phyloP scores from a whole-genome alignment of 208 protist genomes.

The Trypanosomatidae sp. region DNA sequence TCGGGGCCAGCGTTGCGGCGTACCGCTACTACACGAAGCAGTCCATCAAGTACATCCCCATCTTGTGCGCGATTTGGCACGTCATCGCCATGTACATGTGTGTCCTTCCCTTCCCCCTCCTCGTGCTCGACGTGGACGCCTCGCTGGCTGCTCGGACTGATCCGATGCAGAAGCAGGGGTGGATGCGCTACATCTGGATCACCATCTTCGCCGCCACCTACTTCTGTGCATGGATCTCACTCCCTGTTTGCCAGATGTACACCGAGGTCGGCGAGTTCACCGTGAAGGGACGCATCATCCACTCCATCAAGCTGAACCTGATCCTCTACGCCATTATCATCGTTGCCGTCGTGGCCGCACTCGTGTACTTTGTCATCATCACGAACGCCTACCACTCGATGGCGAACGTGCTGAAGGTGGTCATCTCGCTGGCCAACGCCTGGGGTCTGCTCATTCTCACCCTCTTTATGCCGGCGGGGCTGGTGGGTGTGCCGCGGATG shows the following conservation, averaged over 20 bases:
- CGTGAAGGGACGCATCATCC: constrained; percentile 44
- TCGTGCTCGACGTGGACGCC: constrained; percentile 85
- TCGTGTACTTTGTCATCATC: constrained; percentile 80
- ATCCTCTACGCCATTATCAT: constrained; percentile 85
- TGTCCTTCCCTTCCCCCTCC: constrained; percentile 79
- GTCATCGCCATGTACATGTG: constrained; percentile 81
- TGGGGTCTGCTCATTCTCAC: constrained; percentile 89
- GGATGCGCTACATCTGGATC: constrained; percentile 84
- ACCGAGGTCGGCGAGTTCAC: constrained; percentile 85
- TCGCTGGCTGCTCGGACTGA: constrained; percentile 41
- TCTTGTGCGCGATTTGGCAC: constrained; percentile 63
- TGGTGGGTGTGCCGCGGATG: constrained; percentile 86
- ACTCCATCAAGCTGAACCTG: constrained; percentile 75
- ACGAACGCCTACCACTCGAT: constrained; percentile 69
- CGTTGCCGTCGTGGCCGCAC: constrained; percentile 49
- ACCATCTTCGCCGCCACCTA: constrained; percentile 87
- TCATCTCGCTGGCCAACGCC: constrained; percentile 83
- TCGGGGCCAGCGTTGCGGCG: constrained; percentile 46
- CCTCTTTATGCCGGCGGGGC: constrained; percentile 84
- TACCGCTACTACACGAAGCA: constrained; percentile 83
- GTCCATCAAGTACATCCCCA: constrained; percentile 66
- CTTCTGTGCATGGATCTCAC: constrained; percentile 79
- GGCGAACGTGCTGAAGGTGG: constrained; percentile 62
- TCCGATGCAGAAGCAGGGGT: constrained; percentile 26
- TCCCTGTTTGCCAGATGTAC: constrained; percentile 87